A percentile compares a stretch with the other conserved stretches of the same genome.
Evolutionary conservation across 2,329 filamentous ascomycete species (phyloP).

Genomic region (Passalora sequoiae): DNA sequence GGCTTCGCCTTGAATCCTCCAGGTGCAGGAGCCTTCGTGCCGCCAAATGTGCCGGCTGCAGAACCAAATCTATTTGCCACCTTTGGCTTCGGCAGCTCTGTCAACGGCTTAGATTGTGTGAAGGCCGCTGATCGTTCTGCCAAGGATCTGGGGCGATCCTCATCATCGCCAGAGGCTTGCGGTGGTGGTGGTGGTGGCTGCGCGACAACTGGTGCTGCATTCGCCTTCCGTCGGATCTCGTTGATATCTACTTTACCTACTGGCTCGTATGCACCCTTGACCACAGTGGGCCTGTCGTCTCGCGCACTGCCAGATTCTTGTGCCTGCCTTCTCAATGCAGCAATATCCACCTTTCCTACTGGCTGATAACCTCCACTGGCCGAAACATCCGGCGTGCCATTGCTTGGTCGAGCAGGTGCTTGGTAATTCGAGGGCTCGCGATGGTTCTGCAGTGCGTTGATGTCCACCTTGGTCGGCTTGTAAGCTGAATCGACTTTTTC

Average conservation of each 20-base stretch:
- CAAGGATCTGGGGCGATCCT: constrained; percentile 57
- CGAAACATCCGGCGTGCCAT: constrained; percentile 54
- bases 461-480: constrained; percentile 91
- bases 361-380: constrained; percentile 87
- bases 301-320: constrained; percentile 50
- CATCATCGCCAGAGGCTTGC: constrained; percentile 43
- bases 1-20: constrained; percentile 60
- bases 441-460: constrained; percentile 75
- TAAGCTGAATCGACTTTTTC: constrained; percentile 92
- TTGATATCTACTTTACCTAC: constrained; percentile 96
- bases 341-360: constrained; percentile 95
- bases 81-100: constrained; percentile 87
- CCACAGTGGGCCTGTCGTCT: constrained; percentile 75
- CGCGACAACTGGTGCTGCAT: constrained; percentile 46
- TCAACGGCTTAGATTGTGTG: constrained; percentile 69
- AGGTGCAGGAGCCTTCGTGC: constrained; percentile 84
- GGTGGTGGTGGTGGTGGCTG: constrained; percentile 41
- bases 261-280: constrained; percentile 92
- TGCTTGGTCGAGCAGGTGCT: constrained; percentile 44
- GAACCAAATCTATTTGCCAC: constrained; percentile 80
- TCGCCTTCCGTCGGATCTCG: constrained; percentile 79
- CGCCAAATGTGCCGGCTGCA: constrained; percentile 66
- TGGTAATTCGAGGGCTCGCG: constrained; percentile 61
- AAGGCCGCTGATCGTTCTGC: constrained; percentile 75
- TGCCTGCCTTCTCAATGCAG: constrained; percentile 73